Base-by-base conservation (phyloP, 208 protist species). In the Leishmania amazonensis region DNA sequence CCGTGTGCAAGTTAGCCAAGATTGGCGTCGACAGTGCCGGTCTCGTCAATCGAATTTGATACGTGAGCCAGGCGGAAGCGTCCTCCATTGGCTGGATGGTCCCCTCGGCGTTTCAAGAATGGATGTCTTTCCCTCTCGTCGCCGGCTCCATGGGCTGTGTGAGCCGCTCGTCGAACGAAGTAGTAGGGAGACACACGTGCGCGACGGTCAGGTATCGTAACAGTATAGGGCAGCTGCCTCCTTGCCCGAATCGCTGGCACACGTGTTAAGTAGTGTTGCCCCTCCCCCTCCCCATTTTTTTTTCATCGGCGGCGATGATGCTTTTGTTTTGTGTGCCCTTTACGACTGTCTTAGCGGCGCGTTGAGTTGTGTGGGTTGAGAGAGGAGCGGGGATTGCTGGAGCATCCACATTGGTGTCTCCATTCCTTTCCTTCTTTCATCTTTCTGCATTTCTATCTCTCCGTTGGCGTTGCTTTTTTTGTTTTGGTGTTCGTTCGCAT, bases 1-100 rank as follows among this genome's bases (percentile, higher is more conserved):
- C 88, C 3, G 87, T 98, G 9, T 98, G 96, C 87, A 83, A 84
- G 60, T 83, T 98, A 42, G 79, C 91, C 9, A 68, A 85, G 67
- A 85, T 97, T 54, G 96, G 96, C 53, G 87, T 85, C 5, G 87
- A 97, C 45, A 89, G 88, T 71, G 81, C 88, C 2, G 96, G 93
- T 7, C 81, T 97, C 47, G 79, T 79, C n/a, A 91, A 92, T 72
- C 75, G 77, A 13, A n/a, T 85, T 54, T 91, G 75, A 81, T 11
- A 6, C n/a, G 19, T 31, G 28, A 31, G 21, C 19, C 2, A 2
- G 65, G n/a, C 9, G 24, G 49, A 19, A 2, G 28, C 9, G 28
- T 74, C 28, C 31, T 53, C 45, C 28, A 15, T n/a, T 54, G 24
- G 45, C 5, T 17, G 70, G 24, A 15, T n/a, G 3, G 1, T 31